Evolutionary conservation across 306 rosid genomes (phyloP).

Genomic region (Rosa multiflora): DNA sequence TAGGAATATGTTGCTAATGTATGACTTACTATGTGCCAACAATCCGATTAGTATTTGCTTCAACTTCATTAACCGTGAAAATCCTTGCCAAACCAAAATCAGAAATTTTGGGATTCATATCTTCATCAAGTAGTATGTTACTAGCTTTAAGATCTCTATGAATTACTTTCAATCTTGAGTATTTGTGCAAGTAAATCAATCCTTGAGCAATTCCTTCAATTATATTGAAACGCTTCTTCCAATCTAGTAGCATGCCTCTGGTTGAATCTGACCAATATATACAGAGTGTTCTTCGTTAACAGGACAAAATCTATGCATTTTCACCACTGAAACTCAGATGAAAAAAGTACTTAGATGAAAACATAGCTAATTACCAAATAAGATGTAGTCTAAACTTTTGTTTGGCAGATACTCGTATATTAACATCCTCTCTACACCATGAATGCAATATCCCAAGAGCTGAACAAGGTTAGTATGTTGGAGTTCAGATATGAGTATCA

Average conservation of each 20-base stretch:
- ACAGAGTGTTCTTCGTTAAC: neutral
- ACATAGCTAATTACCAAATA: neutral
- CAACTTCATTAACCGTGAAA: neutral
- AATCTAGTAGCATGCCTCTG: constrained; percentile 5
- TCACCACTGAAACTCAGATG: neutral
- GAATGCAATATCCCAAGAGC: constrained; percentile 11
- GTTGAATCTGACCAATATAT: constrained; percentile 1
- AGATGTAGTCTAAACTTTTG: neutral
- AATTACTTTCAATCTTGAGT: constrained; percentile 6
- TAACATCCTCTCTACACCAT: constrained; percentile 6
- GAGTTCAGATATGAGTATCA: constrained; percentile 9
- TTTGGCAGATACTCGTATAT: constrained; percentile 13
- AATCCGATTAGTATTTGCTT: neutral
- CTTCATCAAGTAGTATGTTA: constrained; percentile 15
- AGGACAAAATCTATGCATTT: neutral
- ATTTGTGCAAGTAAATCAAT: constrained; percentile 9
- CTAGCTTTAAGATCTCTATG: constrained; percentile 16
- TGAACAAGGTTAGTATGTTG: constrained; percentile 18
- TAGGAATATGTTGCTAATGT: neutral
- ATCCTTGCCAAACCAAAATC: constrained; percentile 19
- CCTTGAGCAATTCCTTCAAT: constrained; percentile 14
- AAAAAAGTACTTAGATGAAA: neutral
- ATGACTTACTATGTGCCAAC: constrained; percentile 7
- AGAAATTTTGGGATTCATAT: constrained; percentile 14
- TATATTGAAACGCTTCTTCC: constrained; percentile 1